Evolutionary conservation across 805 yeast genomes (phyloP), one percentile per base, ranked within the genome.

Genomic region (Blastobotrys parvus): DNA sequence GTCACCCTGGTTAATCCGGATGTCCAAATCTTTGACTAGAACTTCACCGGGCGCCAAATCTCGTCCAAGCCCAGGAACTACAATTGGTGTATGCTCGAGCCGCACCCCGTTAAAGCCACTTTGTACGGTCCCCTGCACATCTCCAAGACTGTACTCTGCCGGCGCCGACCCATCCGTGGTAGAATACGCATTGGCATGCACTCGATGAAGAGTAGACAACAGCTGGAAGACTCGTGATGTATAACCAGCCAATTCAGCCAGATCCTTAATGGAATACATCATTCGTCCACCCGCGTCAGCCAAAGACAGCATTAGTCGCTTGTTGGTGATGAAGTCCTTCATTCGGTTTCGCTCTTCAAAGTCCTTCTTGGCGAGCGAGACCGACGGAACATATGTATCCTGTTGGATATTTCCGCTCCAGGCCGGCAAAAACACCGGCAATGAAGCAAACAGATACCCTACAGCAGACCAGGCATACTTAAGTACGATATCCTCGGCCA

Each of bases 281-380:
- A 89, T 72, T 52, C 96, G 72, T 11, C 94, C 82, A 3, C 97
- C 97, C 0, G 97, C 95, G 65, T 89, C 97, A 3, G 96, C 95
- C 59, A 89, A 71, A 3, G 92, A 82, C 51, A 89, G 72, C 84
- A 89, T 81, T 50, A 89, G 71, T 56, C 97, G 74, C 65, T 89
- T 89, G 68, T 89, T 89, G 43, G 86, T 88, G 54, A 89, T 81
- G 54, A 88, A 89, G 52, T 84, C 87, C 54, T 86, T 80, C 86
- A 89, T 86, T 63, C 80, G 55, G 46, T 66, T 65, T 8, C 65
- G 58, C 53, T 57, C 60, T 20, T 49, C 42, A 45, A 42, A 43
- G 27, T 50, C 54, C 45, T 59, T 23, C 47, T 48, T 29, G 20
- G 48, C 51, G 11, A 37, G 36, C 21, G 51, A 38, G 35, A 46